phyloP scores from a whole-genome alignment of 306 rosid genomes.

The Pyrus betulifolia region DNA sequence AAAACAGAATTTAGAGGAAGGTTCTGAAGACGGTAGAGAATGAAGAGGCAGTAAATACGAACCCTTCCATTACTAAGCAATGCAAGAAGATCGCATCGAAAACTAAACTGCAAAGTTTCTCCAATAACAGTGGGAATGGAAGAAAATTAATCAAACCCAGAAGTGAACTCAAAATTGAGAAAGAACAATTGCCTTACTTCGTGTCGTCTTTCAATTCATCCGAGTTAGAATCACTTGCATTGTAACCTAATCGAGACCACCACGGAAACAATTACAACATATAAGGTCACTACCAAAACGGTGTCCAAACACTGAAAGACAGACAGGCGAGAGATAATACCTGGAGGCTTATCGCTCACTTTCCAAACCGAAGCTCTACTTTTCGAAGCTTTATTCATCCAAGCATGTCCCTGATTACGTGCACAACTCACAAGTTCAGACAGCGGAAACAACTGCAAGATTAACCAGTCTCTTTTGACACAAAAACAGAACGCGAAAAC shows the following conservation, averaged over 20 bases:
- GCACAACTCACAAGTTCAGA: neutral
- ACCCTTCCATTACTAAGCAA: neutral
- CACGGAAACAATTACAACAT: neutral
- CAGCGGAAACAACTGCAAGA: neutral
- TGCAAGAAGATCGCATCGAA: neutral
- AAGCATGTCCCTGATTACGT: constrained; percentile 51
- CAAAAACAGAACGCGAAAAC: neutral
- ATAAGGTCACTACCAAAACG: constrained; percentile 3
- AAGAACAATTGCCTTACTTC: constrained; percentile 18
- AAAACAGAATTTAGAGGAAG: neutral
- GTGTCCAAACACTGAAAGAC: neutral
- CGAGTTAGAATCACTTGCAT: constrained; percentile 76
- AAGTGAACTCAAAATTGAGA: constrained; percentile 9
- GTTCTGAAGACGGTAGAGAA: neutral
- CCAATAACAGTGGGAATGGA: neutral
- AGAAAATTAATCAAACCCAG: constrained; percentile 4
- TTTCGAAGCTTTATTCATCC: constrained; percentile 66
- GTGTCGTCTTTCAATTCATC: constrained; percentile 31
- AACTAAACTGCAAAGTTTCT: neutral
- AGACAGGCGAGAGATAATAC: constrained; percentile 15
- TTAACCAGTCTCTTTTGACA: neutral
- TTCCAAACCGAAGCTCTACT: constrained; percentile 40
- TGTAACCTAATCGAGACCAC: constrained; percentile 45
- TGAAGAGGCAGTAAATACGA: neutral
- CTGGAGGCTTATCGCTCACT: constrained; percentile 58